Percentiles rank a stretch among this genome's conserved stretches.
phyloP scores from a whole-genome alignment of 2,329 filamentous ascomycete species.

The Colletotrichum sp. region DNA sequence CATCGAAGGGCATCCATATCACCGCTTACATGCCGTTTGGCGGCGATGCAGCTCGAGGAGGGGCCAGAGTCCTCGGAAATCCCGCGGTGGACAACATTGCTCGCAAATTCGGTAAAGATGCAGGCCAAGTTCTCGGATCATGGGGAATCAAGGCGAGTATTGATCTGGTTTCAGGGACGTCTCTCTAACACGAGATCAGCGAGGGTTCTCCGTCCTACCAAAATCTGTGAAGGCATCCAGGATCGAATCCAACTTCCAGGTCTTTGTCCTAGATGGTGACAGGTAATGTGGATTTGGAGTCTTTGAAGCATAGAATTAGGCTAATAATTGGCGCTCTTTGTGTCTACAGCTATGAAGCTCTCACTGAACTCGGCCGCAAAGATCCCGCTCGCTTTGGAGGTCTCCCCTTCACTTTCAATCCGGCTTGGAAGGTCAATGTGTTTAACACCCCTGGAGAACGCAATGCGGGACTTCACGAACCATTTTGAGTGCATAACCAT shows the following conservation, averaged over 20 bases:
- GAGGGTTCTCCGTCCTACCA: not conserved
- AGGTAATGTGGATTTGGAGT: not conserved
- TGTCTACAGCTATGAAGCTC: not conserved
- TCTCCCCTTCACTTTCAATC: not conserved
- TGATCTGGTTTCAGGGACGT: not conserved
- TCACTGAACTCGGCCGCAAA: not conserved
- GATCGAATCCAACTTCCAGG: not conserved
- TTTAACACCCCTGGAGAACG: not conserved
- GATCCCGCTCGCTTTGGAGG: not conserved
- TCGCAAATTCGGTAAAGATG: not conserved
- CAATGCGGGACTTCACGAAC: not conserved
- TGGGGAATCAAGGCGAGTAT: not conserved
- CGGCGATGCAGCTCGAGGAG: constrained; percentile 27
- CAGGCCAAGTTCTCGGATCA: not conserved
- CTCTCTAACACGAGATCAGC: not conserved
- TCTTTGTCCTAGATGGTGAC: not conserved
- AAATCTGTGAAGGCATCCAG: not conserved
- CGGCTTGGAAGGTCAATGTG: not conserved
- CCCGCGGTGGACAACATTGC: not conserved
- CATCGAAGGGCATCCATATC: not conserved
- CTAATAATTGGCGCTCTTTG: not conserved
- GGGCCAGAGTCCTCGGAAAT: not conserved
- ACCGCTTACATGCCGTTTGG: not conserved
- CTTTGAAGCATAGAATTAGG: not conserved
- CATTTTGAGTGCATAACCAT: not conserved